Evolutionary conservation across 2,329 filamentous ascomycete genomes (phyloP), one percentile per base, ranked within the genome.

Genomic region (Fusarium agapanthi): DNA sequence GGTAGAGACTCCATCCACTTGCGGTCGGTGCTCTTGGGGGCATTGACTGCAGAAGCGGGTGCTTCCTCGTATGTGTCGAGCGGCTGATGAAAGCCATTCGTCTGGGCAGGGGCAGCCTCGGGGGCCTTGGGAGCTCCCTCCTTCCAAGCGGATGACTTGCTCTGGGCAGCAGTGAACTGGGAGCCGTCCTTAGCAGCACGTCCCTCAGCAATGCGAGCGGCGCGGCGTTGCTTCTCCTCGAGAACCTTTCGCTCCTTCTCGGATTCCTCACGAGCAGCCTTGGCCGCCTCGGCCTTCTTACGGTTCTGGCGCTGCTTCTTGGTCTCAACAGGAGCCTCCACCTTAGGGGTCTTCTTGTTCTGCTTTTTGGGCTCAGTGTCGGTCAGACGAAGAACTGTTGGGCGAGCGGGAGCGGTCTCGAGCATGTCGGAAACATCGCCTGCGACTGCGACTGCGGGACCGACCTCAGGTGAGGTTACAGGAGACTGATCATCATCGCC

Each of bases 251-350:
- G 92, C 78, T 93, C 88, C 79, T 91, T 89, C 84, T 98, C 95
- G 2, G 92, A 90, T 76, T 93, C 92, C 79, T 95, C 92, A 35
- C 93, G 90, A 64, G 89, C 87, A 35, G 87, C 86, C 86, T 94
- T 96, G 78, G 91, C 90, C 65, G 90, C 92, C 83, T 97, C 95
- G 41, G 89, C 91, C 90, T 97, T 98, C 85, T 92, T 90, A 75
- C 92, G 90, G 85, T 97, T 96, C 86, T 98, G 95, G 67, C 95
- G 91, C 85, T 97, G 94, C 87, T 98, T 98, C 92, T 98, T 98
- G 26, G 92, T 93, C 86, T 97, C 93, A 24, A 88, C 88, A 54
- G 88, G 87, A 81, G 93, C 90, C 72, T 89, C 86, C 44, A 87
- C 84, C 84, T 91, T 89, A 74, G 86, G 83, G 77, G 88, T 86